phyloP scores from a whole-genome alignment of 78 protist genomes.

The Dictyostelium brefeldianum region DNA sequence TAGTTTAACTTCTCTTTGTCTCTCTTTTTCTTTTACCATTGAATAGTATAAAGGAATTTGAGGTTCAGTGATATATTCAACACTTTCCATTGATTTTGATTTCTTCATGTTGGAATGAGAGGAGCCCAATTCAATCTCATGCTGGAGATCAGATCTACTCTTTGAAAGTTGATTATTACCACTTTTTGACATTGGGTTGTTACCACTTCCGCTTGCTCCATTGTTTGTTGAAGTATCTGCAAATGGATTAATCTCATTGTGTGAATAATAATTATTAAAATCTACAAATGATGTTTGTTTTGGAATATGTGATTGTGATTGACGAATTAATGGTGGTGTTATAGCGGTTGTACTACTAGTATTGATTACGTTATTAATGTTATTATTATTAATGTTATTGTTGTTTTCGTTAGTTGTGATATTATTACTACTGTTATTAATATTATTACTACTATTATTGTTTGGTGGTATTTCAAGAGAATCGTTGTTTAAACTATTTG shows the following conservation, averaged over 20 bases:
- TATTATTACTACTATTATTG: neutral
- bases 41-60: constrained; percentile 69
- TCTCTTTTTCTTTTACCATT: constrained; percentile 59
- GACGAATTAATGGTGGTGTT: neutral
- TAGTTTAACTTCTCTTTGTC: constrained; percentile 44
- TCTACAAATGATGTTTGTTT: constrained; percentile 15
- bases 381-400: neutral
- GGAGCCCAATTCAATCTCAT: constrained; percentile 38
- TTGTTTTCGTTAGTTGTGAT: neutral
- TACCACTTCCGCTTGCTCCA: constrained; percentile 3
- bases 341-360: neutral
- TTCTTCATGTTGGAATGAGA: constrained; percentile 10
- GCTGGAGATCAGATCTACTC: constrained; percentile 6
- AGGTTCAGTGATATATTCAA: constrained; percentile 4
- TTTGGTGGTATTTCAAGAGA: neutral
- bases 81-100: constrained; percentile 24
- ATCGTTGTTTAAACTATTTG: neutral
- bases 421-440: neutral
- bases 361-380: no score
- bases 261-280: neutral
- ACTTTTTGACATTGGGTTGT: neutral
- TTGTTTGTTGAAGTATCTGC: neutral
- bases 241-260: constrained; percentile 13
- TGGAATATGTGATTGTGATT: constrained; percentile 12
- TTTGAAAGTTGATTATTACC: neutral